These are phyloP conservation scores for Drechslerella coelobrocha DNA, from an alignment of 2,329 filamentous ascomycete species.

Conservation along the genomic window DNA sequence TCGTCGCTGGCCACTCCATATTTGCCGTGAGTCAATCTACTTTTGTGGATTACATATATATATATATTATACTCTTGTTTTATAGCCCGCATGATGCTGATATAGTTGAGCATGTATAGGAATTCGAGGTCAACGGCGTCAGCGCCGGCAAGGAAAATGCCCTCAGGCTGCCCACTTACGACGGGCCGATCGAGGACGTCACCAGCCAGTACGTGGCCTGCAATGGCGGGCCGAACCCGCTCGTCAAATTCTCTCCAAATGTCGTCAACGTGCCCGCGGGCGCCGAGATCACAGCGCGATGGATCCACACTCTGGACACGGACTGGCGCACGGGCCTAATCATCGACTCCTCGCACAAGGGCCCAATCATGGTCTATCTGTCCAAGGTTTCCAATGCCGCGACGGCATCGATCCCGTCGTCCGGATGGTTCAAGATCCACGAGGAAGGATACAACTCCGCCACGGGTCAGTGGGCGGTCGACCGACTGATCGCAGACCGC, in stretches of 20 bases:
- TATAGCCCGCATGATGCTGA: neutral
- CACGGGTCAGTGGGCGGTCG: slow-evolving; percentile 62
- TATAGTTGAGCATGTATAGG: slow-evolving; percentile 8
- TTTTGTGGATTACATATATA: neutral
- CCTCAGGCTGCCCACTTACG: slow-evolving; percentile 55
- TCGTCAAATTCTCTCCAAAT: slow-evolving; percentile 58
- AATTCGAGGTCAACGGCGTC: slow-evolving; percentile 49
- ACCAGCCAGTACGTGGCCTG: slow-evolving; percentile 58
- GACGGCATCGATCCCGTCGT: slow-evolving; percentile 60
- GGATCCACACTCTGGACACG: slow-evolving; percentile 63
- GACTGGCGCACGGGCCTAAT: slow-evolving; percentile 59
- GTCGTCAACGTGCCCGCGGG: slow-evolving; percentile 62
- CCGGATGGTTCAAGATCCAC: slow-evolving; percentile 62
- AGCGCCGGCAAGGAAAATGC: slow-evolving; percentile 46
- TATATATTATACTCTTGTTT: slow-evolving; percentile 4
- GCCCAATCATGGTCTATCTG: slow-evolving; percentile 58
- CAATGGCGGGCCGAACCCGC: slow-evolving; percentile 57
- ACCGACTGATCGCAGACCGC: slow-evolving; percentile 61
- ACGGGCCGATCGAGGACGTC: slow-evolving; percentile 57
- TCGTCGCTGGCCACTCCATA: slow-evolving; percentile 45
- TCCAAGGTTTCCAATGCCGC: slow-evolving; percentile 58
- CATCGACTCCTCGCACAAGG: slow-evolving; percentile 64
- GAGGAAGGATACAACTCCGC: slow-evolving; percentile 58
- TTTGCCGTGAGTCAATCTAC: slow-evolving; percentile 31
- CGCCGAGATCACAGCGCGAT: slow-evolving; percentile 62